Conservation (phyloP, 2,329 filamentous ascomycete species). For the Penicillium hesseltinei region DNA sequence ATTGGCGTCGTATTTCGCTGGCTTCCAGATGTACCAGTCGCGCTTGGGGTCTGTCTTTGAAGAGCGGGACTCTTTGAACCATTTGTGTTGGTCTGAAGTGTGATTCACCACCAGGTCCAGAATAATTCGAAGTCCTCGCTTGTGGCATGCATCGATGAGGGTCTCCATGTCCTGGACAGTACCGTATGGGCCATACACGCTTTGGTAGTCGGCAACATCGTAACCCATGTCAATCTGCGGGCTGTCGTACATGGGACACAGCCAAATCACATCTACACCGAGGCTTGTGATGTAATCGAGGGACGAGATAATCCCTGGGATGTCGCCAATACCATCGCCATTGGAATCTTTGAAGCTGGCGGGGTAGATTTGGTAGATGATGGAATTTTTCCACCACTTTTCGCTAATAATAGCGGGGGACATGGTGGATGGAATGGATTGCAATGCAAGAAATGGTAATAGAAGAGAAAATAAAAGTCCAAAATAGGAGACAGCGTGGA, state of each 20-base stretch:
- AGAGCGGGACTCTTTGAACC: slow-evolving; percentile 64
- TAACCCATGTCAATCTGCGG: slow-evolving; percentile 68
- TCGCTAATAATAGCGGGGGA: slow-evolving; percentile 4
- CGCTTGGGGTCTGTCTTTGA: slow-evolving; percentile 59
- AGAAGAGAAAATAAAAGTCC: not conserved
- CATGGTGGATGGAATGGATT: slow-evolving; percentile 1
- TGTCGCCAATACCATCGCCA: slow-evolving; percentile 59
- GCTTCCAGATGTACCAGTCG: slow-evolving; percentile 61
- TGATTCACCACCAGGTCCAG: slow-evolving; percentile 74
- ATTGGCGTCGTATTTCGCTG: slow-evolving; percentile 48
- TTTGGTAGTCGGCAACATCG: slow-evolving; percentile 65
- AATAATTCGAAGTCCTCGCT: slow-evolving; percentile 64
- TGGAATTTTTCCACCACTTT: slow-evolving; percentile 41
- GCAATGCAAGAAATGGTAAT: not conserved
- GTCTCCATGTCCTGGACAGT: slow-evolving; percentile 60
- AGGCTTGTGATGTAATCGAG: slow-evolving; percentile 61
- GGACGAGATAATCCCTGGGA: slow-evolving; percentile 62
- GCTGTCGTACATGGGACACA: slow-evolving; percentile 64
- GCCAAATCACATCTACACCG: slow-evolving; percentile 65
- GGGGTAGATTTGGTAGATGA: slow-evolving; percentile 35
- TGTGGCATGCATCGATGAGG: slow-evolving; percentile 56
- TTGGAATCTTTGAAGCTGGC: slow-evolving; percentile 52
- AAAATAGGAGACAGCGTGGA: not conserved
- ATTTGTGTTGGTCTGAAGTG: slow-evolving; percentile 65
- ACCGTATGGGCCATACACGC: slow-evolving; percentile 61